Evolutionary conservation across 192 early-diverging fungal genomes (phyloP), one percentile per base, ranked within the genome.

Genomic region (Entomortierella parvispora): DNA sequence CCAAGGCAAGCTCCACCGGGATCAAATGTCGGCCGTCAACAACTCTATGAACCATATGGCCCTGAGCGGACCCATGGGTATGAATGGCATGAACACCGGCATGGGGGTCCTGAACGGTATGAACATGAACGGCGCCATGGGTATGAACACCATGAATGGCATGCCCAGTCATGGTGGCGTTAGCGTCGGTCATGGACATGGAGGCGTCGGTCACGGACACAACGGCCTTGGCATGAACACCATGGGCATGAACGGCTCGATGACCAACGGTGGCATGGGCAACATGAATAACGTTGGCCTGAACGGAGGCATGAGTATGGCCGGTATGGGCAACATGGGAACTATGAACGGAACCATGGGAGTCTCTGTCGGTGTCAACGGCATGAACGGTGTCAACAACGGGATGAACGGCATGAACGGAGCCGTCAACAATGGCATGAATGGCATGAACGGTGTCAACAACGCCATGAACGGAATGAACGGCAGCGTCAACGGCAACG

Each of bases 1-100:
- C 50, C 90, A 89, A 71, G 86, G 86, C 71, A 95, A 95, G 84
- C 84, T 95, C 32, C 87, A 90, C 48, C 81, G 84, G 18, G 87
- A 90, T 22, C 86, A 86, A 33, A 75, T 82, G 80, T 69, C 66
- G 17, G 62, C 53, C 11, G 49, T 70, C 17, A 62, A 71, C 44
- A 74, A 62, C 22, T 50, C 65, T 1, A 68, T 77, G 42, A 62
- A 60, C 42, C 80, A 74, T 34, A 75, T 62, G 50, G 50, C 12
- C 22, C 58, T 62, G 60, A 68, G 53, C 58, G 51, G 52, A 12
- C 6, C 34, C 55, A 57, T 37, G 20, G 34, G 45, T 29, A 71
- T 60, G 50, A 65, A 59, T 28, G 52, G 49, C 48, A 68, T 64
- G 60, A 71, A 46, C n/a, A 42, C 45, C n/a, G 57, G 53, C 0